Percentiles rank a stretch among this genome's conserved stretches.
Evolutionary conservation across 2,329 filamentous ascomycete species (phyloP).

Genomic region (Aplosporella prunicola): DNA sequence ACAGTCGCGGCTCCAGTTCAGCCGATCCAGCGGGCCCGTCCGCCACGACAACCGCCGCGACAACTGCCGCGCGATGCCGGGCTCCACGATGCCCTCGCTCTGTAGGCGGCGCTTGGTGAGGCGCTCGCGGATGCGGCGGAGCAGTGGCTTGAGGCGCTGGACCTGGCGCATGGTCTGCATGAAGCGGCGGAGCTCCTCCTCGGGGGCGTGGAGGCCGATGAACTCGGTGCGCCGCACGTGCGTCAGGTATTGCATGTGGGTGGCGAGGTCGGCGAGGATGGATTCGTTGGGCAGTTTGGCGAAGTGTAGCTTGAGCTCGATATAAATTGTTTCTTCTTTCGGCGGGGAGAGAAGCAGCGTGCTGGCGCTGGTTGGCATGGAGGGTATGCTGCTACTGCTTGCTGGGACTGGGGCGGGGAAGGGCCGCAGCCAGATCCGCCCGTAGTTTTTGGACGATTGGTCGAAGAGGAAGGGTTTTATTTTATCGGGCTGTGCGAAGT

Average conservation of each 20-base stretch:
- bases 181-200: slow-evolving; percentile 10
- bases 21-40: no score
- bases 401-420: no score
- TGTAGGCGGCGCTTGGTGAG: no score
- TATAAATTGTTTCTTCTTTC: slow-evolving; percentile 2
- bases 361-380: background rate
- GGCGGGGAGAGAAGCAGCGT: background rate
- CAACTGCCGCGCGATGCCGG: no score
- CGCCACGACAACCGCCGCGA: no score
- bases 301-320: slow-evolving; percentile 14
- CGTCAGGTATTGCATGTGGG: slow-evolving; percentile 13
- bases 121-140: no score
- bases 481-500: slow-evolving; percentile 38
- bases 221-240: slow-evolving; percentile 11
- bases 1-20: no score
- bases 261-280: slow-evolving; percentile 11
- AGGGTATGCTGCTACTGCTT: background rate
- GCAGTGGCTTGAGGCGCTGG: no score
- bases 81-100: no score
- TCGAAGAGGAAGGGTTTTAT: slow-evolving; percentile 15
- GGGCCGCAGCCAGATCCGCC: slow-evolving; percentile 13
- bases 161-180: no score
- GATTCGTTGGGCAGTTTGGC: slow-evolving; percentile 6
- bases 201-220: slow-evolving; percentile 12
- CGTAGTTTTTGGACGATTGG: slow-evolving; percentile 13